Evolutionary conservation across 2,329 filamentous ascomycete genomes (phyloP), one percentile per base, ranked within the genome.

Genomic region (Pestalotiopsis sp.): DNA sequence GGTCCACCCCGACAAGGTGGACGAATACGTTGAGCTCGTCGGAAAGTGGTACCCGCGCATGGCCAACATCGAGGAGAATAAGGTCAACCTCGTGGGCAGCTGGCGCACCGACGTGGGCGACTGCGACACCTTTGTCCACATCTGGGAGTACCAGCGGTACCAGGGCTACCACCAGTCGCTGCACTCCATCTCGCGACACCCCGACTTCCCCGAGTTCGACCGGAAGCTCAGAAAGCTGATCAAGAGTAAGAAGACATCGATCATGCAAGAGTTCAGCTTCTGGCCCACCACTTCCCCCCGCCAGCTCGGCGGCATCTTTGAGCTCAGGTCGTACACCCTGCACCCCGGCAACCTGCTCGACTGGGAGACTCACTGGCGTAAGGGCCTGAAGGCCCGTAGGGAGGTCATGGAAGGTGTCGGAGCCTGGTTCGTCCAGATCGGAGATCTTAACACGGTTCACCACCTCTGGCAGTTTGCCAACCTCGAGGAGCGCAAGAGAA

Each of bases 231-330:
- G 94, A 81, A 86, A 84, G n/a, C 85, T 98, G 71, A 95, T 99
- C 78, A 90, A 86, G 69, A 89, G 89, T 72, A 98, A 97, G 85
- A 90, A 91, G 74, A 92, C 92, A 4, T 98, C 95, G 0, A 87
- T 99, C 65, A 99, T 99, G 96, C 96, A 99, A 81, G 96, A 99
- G 81, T 99, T 99, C 83, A 97, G 95, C 45, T 99, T 99, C 87
- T 99, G 96, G 96, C 96, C 96, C 1, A 99, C 96, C 3, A 95
- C 94, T 0, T 88, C 95, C 4, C 96, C 96, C 0, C 94, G 96
- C 70, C 87, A 94, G 76, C 89, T 99, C 0, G 96, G 96, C 67
- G 96, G 96, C 61, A 83, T 99, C 57, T 99, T 99, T 78, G 96
- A 99, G 84, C 87, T 99, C 41, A 93, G 96, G 66, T 98, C 96